Conservation (phyloP, 306 rosid species). For the Fragaria ananassa region DNA sequence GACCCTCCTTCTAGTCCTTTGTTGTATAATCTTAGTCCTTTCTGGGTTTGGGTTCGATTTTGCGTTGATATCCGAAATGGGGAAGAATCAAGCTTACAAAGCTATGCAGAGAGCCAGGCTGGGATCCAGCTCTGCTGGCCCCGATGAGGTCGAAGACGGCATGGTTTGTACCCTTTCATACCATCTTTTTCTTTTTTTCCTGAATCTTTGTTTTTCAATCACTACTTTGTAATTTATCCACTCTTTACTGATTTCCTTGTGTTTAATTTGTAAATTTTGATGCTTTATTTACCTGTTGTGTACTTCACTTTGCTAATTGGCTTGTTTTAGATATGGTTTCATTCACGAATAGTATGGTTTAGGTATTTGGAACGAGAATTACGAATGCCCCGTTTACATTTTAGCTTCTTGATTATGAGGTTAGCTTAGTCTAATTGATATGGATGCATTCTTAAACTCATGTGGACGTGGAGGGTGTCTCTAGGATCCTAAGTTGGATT, state of each 20-base stretch:
- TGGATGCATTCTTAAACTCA: neutral
- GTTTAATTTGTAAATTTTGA: neutral
- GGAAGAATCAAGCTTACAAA: slow-evolving; percentile 97
- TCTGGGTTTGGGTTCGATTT: neutral
- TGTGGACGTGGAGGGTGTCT: neutral
- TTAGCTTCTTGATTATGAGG: neutral
- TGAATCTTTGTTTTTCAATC: neutral
- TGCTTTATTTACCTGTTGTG: neutral
- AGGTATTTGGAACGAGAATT: neutral
- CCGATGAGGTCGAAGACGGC: slow-evolving; percentile 96
- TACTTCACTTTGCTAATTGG: neutral
- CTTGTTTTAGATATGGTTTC: neutral
- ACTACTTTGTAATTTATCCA: neutral
- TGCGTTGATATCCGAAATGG: slow-evolving; percentile 43
- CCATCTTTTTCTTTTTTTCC: slow-evolving; percentile 12
- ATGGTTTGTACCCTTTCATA: slow-evolving; percentile 99
- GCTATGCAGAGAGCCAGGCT: slow-evolving; percentile 96
- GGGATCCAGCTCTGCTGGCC: slow-evolving; percentile 83
- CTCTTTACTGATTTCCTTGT: neutral
- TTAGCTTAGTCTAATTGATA: neutral
- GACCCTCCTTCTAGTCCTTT: neutral
- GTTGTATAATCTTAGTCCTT: neutral
- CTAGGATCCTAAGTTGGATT: neutral
- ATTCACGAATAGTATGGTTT: neutral
- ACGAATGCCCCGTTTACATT: neutral